Percentiles rank a stretch among this genome's conserved stretches.
Conservation (phyloP, 2,329 filamentous ascomycete genomes). For the Trichocomaceae sp. region DNA sequence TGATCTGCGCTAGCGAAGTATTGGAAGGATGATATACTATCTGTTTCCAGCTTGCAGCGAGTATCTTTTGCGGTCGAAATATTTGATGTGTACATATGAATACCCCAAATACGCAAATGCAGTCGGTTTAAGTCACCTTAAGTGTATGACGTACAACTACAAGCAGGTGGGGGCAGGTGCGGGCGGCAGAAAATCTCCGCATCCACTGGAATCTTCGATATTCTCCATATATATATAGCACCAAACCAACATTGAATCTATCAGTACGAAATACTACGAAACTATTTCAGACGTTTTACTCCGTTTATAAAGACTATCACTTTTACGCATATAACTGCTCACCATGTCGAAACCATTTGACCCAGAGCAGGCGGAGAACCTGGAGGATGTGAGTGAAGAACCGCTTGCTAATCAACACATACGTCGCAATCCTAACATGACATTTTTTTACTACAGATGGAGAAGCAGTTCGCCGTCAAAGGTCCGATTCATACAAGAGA, state of each 20-base stretch:
- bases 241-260: neutral
- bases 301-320: neutral
- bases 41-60: neutral
- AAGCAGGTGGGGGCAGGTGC: neutral
- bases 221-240: too few species aligned
- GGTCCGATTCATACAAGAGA: slow-evolving; percentile 34
- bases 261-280: neutral
- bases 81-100: neutral
- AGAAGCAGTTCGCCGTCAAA: slow-evolving; percentile 99
- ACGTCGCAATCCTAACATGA: slow-evolving; percentile 20
- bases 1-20: neutral
- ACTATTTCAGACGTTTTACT: neutral
- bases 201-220: neutral
- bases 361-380: slow-evolving; percentile 60
- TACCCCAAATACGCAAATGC: neutral
- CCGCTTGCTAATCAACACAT: neutral
- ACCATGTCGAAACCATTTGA: slow-evolving; percentile 42
- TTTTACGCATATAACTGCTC: neutral
- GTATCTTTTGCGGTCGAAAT: neutral
- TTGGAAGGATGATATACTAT: neutral
- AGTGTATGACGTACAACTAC: slow-evolving; percentile 4
- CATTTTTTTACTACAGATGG: slow-evolving; percentile 57
- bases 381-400: slow-evolving; percentile 55
- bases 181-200: neutral
- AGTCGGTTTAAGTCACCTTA: neutral